Base-by-base conservation (phyloP, 2,329 filamentous ascomycete genomes). In the Microascus cirrosus region DNA sequence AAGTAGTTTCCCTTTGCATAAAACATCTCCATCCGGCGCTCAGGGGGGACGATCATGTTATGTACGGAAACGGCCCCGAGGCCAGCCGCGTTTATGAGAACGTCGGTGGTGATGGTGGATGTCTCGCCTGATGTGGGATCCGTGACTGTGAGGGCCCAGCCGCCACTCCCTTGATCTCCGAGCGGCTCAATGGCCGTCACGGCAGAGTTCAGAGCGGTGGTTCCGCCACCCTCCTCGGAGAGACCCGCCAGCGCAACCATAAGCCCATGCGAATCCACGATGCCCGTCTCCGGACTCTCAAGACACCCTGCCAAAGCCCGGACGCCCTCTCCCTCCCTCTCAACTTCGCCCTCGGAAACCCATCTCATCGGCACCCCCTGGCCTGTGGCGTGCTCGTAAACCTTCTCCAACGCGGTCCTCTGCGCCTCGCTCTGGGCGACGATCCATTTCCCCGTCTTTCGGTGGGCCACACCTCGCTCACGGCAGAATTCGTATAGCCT, bases 1-100 rank as follows among this genome's bases (percentile, higher is more conserved):
- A 95, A 97, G 75, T 99, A 99, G 60, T 90, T 93, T 1, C 94
- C 94, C 74, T 99, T 99, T 60, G 93, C 93, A 72, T 87, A 97
- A 75, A 82, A 89, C 5, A 90, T 80, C 25, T 71, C 80, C 45
- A 75, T 74, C 55, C 83, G 83, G 5, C 79, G 72, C 1, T 74
- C 70, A 0, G 73, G 64, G 0, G 86, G 84, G 0, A 90, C 77
- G 42, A 97, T 81, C 80, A 92, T 86, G 73, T 97, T 99, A 66
- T 87, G 86, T 52, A 97, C 76, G 24, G 74, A 74, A 56, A 86
- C 86, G 22, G 92, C 89, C 61, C 82, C 84, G 18, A 96, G 82
- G 0, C 94, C 94, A 0, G 93, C 93, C 1, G 87, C 84, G 73
- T 97, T 99, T 66, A 97, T 77, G 12, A 97, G 69, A 0, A 84